Conservation (phyloP, 805 yeast species). For the Naumovozyma castellii region DNA sequence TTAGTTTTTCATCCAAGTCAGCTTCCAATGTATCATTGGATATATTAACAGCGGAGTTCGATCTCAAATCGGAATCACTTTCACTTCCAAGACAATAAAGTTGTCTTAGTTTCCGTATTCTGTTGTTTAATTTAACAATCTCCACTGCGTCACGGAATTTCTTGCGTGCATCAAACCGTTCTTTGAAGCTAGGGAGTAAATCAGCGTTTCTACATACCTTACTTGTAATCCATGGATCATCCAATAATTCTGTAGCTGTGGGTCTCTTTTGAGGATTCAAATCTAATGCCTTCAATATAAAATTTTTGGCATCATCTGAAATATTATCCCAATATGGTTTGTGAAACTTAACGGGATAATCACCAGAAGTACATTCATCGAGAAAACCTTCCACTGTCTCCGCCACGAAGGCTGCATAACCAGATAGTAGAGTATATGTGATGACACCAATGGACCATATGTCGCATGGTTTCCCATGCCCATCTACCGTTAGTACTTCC, state of each 20-base stretch:
- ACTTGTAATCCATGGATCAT: slow-evolving; percentile 67
- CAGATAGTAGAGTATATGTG: slow-evolving; percentile 80
- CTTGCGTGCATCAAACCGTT: slow-evolving; percentile 73
- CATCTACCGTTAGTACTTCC: slow-evolving; percentile 69
- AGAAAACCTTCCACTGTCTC: slow-evolving; percentile 76
- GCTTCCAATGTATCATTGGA: not conserved
- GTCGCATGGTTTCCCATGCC: slow-evolving; percentile 94
- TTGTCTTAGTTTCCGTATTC: slow-evolving; percentile 58
- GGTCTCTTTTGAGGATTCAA: slow-evolving; percentile 60
- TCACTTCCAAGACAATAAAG: slow-evolving; percentile 42
- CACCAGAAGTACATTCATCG: slow-evolving; percentile 61
- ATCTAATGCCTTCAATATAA: slow-evolving; percentile 62
- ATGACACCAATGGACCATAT: slow-evolving; percentile 94
- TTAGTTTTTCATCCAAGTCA: not conserved
- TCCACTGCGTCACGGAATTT: slow-evolving; percentile 81
- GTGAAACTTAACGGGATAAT: slow-evolving; percentile 71
- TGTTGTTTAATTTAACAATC: slow-evolving; percentile 68
- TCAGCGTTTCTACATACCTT: slow-evolving; percentile 45
- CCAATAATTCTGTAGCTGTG: slow-evolving; percentile 52
- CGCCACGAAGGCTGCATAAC: slow-evolving; percentile 84
- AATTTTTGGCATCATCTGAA: slow-evolving; percentile 68
- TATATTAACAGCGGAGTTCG: not conserved
- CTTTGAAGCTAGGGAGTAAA: slow-evolving; percentile 69
- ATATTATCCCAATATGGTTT: slow-evolving; percentile 78
- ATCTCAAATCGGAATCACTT: slow-evolving; percentile 23